A percentile compares a stretch with the other conserved stretches of the same genome.
These are phyloP conservation scores for Pezicula rhizophila DNA, from an alignment of 2,329 filamentous ascomycete species.

Conservation along the genomic window DNA sequence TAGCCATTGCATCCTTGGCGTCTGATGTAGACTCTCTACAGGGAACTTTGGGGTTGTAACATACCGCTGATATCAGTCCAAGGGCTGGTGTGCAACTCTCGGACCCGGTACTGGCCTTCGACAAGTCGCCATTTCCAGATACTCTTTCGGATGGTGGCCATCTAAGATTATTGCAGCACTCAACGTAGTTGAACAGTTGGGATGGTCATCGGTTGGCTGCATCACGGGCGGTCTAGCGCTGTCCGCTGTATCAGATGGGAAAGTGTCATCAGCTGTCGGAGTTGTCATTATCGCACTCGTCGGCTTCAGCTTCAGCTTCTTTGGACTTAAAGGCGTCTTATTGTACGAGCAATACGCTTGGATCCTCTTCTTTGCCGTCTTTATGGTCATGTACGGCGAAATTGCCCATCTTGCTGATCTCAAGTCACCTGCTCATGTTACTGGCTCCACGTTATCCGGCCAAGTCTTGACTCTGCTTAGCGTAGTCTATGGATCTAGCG, in stretches of 20 bases:
- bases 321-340: conserved; percentile 21
- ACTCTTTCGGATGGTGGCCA: conserved; percentile 45
- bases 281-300: conserved; percentile 15
- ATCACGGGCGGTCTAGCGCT: conserved; percentile 18
- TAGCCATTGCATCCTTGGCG: neutral
- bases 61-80: neutral
- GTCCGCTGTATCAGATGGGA: conserved; percentile 15
- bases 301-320: conserved; percentile 20
- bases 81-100: conserved; percentile 44
- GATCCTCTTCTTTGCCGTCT: conserved; percentile 37
- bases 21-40: neutral
- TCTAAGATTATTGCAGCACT: conserved; percentile 40
- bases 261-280: conserved; percentile 12
- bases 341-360: conserved; percentile 20
- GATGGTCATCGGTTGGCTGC: conserved; percentile 19
- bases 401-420: conserved; percentile 36
- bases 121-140: conserved; percentile 44
- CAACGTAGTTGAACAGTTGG: conserved; percentile 25
- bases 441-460: conserved; percentile 33
- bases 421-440: conserved; percentile 27
- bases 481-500: conserved; percentile 42
- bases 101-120: conserved; percentile 43
- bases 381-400: conserved; percentile 43
- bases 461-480: conserved; percentile 37
- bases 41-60: neutral